Base-by-base conservation (phyloP, 768 basidiomycete genomes). In the Porpolomopsis calyptriformis region DNA sequence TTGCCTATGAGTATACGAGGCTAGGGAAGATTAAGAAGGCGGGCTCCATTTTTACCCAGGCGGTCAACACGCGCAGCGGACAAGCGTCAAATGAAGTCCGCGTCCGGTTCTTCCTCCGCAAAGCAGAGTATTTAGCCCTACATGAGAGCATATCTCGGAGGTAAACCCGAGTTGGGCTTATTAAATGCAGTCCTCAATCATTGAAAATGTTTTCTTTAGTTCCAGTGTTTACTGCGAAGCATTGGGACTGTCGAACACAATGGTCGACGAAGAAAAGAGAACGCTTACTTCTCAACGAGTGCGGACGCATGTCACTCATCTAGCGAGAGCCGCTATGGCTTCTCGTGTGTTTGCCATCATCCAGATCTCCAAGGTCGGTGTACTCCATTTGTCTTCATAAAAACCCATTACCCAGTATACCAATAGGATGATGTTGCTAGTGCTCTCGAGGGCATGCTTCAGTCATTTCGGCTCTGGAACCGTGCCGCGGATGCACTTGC, bases 401-500 rank as follows among this genome's bases (percentile, higher is more conserved):
- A 11, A 36, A 34, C 10, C 0, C 36, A 4, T 14, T 24, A 44
- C 43, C 49, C 12, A 48, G 40, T 49, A 31, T 36, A 23, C 45
- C 26, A 33, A 16, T 39, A 91, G 85, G 77, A 82, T 37, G 78
- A 90, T 39, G 63, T 75, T 0, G 64, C 73, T 0, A 64, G 68
- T 4, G 73, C 80, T 2, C 55, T 89, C 12, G 67, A 73, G 37
- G 72, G 72, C 16, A 64, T 82, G 50, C 64, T 85, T 10, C 84
- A 85, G 51, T 76, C 84, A 0, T 68, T 90, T 41, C 77, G 88
- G 14, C 63, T 92, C 1, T 89, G 82, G 79, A 86, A 85, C 57
- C 77, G 85, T 22, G 87, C 89, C 3, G 63, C 79, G 11, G 87
- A 88, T 18, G 73, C 74, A 0, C 58, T 89, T 0, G 61, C 74